phyloP scores from a whole-genome alignment of 306 rosid genomes.

The Cucumis cinereus region DNA sequence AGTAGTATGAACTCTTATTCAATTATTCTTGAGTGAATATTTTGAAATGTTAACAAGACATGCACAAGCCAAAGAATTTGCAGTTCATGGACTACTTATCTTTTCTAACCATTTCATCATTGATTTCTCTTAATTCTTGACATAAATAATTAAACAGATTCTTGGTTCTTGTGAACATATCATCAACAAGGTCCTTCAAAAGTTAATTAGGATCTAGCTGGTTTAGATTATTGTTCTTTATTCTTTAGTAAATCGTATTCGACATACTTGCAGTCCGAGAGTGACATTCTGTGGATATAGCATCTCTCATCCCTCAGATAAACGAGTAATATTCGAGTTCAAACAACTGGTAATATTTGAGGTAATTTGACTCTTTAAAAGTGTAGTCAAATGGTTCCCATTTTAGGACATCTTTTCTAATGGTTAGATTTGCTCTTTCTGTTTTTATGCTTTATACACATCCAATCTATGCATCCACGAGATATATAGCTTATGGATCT shows the following conservation, averaged over 20 bases:
- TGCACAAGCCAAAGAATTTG: too few relatives aligned
- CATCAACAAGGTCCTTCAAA: not conserved
- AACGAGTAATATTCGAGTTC: conserved; percentile 63
- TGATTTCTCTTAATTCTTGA: not conserved
- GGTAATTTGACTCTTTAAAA: not conserved
- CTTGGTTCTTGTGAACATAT: not conserved
- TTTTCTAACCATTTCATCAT: not conserved
- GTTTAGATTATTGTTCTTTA: not conserved
- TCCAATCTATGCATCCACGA: not conserved
- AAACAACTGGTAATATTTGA: conserved; percentile 46
- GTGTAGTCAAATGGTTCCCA: not conserved
- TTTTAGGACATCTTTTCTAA: not conserved
- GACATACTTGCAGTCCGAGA: conserved; percentile 49
- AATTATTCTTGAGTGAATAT: not conserved
- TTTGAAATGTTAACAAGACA: not conserved
- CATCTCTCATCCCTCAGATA: conserved; percentile 90
- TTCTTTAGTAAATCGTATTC: not conserved
- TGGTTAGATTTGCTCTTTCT: not conserved
- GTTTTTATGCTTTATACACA: not conserved
- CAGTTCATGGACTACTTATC: not conserved
- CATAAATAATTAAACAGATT: not conserved
- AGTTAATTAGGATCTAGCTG: not conserved
- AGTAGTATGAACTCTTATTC: conserved; percentile 38
- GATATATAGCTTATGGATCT: not conserved
- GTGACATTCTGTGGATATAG: conserved; percentile 59